Evolutionary conservation across 768 basidiomycete species (phyloP), one percentile per base, ranked within the genome.

Genomic region (Kwoniella dejecticola): DNA sequence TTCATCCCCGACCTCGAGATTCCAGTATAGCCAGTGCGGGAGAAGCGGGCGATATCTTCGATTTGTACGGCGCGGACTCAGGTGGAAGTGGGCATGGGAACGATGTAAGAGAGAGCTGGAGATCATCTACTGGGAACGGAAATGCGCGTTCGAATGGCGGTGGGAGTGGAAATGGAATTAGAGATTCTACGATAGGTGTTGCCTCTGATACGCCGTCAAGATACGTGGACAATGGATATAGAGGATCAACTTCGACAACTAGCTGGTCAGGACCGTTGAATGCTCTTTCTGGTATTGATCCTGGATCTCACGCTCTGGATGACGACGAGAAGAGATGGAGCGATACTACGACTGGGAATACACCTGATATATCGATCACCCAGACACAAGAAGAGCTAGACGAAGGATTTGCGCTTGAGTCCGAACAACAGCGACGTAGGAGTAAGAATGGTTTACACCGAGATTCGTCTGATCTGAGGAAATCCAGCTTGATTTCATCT

Each of bases 21-120:
- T 67, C 66, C 40, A 67, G 48, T n/a, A 21, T 71, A 31, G 63
- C 65, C 11, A 68, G 67, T 45, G 66, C 45, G 3, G 59, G 60
- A 31, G 54, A 68, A 30, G 72, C 72, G n/a, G 72, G 24, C 7
- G 69, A 60, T 26, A 74, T 74, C 30, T 74, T 70, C 44, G 56
- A 62, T 33, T 55, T 74, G 36, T 74, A 74, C 40, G 69, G 66
- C 4, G 42, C 17, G 1, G 57, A 29, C 6, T 13, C 8, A 7
- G 47, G 19, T 48, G 47, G 23, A 21, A 12, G 7, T 30, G 47
- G n/a, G 6, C 47, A 13, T 11, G 52, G 29, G 24, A 29, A 42
- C 15, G 17, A 13, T 4, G 21, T 21, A 5, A 27, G 8, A 45
- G 56, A 33, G 19, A 31, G 36, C 21, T 33, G 57, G 57, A 50